Conservation (phyloP, 176 grass and related monocot species). For the Avena insularis region DNA sequence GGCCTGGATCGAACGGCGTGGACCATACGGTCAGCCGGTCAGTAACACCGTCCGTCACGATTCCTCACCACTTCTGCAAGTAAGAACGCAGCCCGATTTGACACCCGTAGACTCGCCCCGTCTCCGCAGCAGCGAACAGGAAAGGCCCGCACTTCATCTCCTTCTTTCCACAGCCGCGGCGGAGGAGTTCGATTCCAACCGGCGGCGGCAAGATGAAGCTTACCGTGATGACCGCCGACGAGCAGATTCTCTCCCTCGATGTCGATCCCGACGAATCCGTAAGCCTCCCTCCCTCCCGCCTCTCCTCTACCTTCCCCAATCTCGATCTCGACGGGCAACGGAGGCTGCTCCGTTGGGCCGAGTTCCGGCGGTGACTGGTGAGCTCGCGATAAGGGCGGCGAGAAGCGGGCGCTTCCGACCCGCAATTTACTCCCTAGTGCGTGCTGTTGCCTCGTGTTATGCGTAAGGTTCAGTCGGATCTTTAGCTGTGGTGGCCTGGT, state of each 20-base stretch:
- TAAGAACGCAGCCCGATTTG: conserved; percentile 9
- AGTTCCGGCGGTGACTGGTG: background rate
- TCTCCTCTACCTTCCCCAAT: background rate
- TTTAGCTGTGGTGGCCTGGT: background rate
- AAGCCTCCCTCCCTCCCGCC: background rate
- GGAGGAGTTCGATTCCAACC: background rate
- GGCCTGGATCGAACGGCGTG: background rate
- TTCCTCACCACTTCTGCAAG: conserved; percentile 27
- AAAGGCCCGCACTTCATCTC: background rate
- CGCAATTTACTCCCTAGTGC: background rate
- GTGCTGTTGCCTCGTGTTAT: background rate
- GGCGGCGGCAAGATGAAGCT: conserved; percentile 74
- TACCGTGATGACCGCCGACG: conserved; percentile 90
- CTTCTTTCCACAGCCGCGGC: background rate
- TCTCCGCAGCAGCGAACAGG: background rate
- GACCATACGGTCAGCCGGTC: background rate
- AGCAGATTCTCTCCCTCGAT: conserved; percentile 82
- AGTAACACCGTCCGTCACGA: background rate
- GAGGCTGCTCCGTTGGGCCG: background rate
- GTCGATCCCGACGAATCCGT: conserved; percentile 93
- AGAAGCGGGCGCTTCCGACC: background rate
- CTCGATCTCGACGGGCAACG: conserved; percentile 15
- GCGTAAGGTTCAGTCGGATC: conserved; percentile 21
- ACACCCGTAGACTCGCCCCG: conserved; percentile 30
- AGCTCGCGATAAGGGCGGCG: background rate